These are phyloP conservation scores for Cutaneotrichosporon dermatis DNA, from an alignment of 1,284 basidiomycete genomes.

Conservation along the genomic window DNA sequence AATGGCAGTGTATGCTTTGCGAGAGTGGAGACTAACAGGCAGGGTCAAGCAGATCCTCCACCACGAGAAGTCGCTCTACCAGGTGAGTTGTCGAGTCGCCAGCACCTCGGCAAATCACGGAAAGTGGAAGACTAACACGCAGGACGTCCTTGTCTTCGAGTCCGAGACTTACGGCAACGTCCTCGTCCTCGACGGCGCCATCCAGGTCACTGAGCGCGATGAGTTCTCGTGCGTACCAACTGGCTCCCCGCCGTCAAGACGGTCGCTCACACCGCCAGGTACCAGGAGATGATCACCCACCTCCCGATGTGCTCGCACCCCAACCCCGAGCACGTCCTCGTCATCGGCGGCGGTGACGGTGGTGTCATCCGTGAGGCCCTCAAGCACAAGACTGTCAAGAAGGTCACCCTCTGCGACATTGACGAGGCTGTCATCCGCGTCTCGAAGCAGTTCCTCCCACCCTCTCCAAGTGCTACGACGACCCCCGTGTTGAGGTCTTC, in stretches of 20 bases:
- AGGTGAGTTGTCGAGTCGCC: constrained; percentile 29
- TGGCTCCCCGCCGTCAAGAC: too few species aligned
- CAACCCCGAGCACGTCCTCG: constrained; percentile 90
- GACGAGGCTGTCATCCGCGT: constrained; percentile 97
- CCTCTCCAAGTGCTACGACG: constrained; percentile 81
- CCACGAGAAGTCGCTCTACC: constrained; percentile 82
- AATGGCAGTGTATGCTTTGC: not conserved
- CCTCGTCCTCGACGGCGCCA: constrained; percentile 89
- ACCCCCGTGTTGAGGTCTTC: constrained; percentile 79
- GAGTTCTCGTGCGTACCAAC: constrained; percentile 79
- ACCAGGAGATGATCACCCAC: constrained; percentile 99
- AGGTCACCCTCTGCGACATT: constrained; percentile 95
- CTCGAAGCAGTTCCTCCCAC: constrained; percentile 86
- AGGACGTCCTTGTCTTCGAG: constrained; percentile 95
- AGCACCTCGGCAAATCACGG: not conserved
- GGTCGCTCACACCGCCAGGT: constrained; percentile 54
- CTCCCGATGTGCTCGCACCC: constrained; percentile 92
- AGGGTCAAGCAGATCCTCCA: constrained; percentile 91
- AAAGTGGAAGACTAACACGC: constrained; percentile 32
- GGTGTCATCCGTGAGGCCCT: constrained; percentile 96
- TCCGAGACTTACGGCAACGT: constrained; percentile 95
- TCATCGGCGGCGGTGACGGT: constrained; percentile 94
- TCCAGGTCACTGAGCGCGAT: constrained; percentile 95
- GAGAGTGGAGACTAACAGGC: constrained; percentile 12
- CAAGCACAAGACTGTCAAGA: constrained; percentile 86